Evolutionary conservation across 169 alveolate genomes (phyloP).

Genomic region (Plasmodium yoelii): DNA sequence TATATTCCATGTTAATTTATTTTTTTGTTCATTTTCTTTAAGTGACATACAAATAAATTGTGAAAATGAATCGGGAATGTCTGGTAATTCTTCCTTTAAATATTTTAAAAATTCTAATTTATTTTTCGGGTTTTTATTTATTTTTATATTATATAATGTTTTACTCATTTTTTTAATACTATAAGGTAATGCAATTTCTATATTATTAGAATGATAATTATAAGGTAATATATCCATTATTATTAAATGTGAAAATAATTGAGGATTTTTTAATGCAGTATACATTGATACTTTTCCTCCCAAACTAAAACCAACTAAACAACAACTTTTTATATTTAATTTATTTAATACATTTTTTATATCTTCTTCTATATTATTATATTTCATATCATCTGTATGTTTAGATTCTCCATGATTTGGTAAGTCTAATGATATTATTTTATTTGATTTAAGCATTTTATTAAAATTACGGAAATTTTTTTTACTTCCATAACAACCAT

Average conservation of each 20-base stretch:
- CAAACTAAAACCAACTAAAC: slow-evolving; percentile 71
- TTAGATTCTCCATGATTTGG: slow-evolving; percentile 72
- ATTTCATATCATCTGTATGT: slow-evolving; percentile 61
- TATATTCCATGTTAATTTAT: slow-evolving; percentile 65
- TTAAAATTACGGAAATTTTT: slow-evolving; percentile 51
- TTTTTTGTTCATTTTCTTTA: slow-evolving; percentile 19
- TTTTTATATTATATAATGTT: slow-evolving; percentile 36
- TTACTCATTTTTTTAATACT: slow-evolving; percentile 24
- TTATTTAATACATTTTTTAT: slow-evolving; percentile 34
- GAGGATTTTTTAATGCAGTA: slow-evolving; percentile 48
- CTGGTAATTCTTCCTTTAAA: slow-evolving; percentile 25
- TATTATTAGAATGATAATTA: slow-evolving; percentile 21
- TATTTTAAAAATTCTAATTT: slow-evolving; percentile 23
- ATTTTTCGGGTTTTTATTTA: slow-evolving; percentile 28
- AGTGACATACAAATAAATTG: slow-evolving; percentile 66
- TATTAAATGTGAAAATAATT: slow-evolving; percentile 43
- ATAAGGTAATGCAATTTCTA: slow-evolving; percentile 29
- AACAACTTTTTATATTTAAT: slow-evolving; percentile 42
- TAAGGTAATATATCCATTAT: slow-evolving; percentile 72
- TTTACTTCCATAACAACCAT: slow-evolving; percentile 71
- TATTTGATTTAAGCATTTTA: slow-evolving; percentile 47
- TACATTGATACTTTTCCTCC: slow-evolving; percentile 75
- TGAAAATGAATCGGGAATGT: slow-evolving; percentile 42
- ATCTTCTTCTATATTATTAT: slow-evolving; percentile 67
- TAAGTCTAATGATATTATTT: slow-evolving; percentile 56